phyloP scores from a whole-genome alignment of 202 grass and related monocot species.

The Digitaria exilis region DNA sequence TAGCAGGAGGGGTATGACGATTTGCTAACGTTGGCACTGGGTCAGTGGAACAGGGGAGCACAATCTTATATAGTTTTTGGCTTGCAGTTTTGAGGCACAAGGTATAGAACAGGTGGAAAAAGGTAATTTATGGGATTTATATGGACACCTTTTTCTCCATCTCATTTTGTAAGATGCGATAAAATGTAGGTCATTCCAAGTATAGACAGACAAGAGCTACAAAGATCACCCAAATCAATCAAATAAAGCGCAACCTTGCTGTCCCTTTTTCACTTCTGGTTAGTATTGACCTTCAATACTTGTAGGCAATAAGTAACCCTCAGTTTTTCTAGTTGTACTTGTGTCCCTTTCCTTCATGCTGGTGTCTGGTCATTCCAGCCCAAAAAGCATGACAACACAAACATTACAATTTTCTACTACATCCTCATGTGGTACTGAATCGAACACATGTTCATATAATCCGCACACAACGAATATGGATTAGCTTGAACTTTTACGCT shows the following conservation, averaged over 20 bases:
- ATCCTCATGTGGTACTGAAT: not conserved
- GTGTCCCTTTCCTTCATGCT: not conserved
- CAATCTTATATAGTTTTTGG: too few relatives aligned
- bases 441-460: not conserved
- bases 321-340: not conserved
- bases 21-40: too few relatives aligned
- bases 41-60: too few relatives aligned
- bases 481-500: not conserved
- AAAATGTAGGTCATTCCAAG: not conserved
- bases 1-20: too few relatives aligned
- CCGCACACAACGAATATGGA: not conserved
- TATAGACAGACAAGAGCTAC: not conserved
- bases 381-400: not conserved
- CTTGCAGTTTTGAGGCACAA: too few relatives aligned
- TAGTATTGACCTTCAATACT: not conserved
- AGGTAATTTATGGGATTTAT: not conserved
- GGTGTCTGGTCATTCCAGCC: not conserved
- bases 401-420: not conserved
- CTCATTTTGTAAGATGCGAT: not conserved
- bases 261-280: not conserved
- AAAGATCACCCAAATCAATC: not conserved
- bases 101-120: not conserved
- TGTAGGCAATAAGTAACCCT: not conserved
- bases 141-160: not conserved
- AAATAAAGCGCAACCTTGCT: not conserved